Conservation (phyloP, 495 filamentous ascomycete species). For the Annulohypoxylon stygium region DNA sequence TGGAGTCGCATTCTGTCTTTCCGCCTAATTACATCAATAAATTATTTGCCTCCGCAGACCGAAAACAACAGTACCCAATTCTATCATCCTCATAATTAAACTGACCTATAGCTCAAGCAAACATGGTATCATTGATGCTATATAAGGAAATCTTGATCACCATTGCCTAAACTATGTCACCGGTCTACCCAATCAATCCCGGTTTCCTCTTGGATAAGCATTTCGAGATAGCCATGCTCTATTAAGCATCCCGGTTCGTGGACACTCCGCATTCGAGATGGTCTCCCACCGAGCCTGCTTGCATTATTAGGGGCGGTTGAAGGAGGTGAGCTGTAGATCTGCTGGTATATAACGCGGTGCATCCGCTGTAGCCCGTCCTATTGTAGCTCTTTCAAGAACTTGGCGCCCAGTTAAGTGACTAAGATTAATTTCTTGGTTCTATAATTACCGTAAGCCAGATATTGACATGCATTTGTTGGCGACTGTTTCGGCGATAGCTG, state of each 20-base stretch:
- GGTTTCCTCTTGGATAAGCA: constrained; percentile 23
- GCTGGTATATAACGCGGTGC: constrained; percentile 36
- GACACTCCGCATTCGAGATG: constrained; percentile 44
- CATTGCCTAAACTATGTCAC: constrained; percentile 43
- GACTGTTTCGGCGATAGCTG: constrained; percentile 34
- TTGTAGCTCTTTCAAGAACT: constrained; percentile 36
- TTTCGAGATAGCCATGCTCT: constrained; percentile 33
- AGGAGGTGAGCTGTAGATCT: constrained; percentile 13
- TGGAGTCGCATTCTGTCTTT: constrained; percentile 47
- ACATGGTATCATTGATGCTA: constrained; percentile 40
- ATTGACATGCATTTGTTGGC: constrained; percentile 41
- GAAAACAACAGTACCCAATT: constrained; percentile 41
- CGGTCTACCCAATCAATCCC: constrained; percentile 36
- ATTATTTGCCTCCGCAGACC: constrained; percentile 37
- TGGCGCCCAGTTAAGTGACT: constrained; percentile 31
- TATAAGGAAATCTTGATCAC: constrained; percentile 42
- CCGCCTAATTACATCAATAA: constrained; percentile 52
- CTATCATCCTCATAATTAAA: constrained; percentile 25
- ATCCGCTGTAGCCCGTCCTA: constrained; percentile 23
- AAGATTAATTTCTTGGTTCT: constrained; percentile 31
- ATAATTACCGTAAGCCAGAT: constrained; percentile 28
- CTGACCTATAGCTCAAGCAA: constrained; percentile 22
- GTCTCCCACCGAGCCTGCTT: constrained; percentile 26
- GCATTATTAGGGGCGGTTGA: constrained; percentile 25
- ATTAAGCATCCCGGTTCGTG: constrained; percentile 43